Evolutionary conservation across 2,329 filamentous ascomycete genomes (phyloP).

Genomic region (Capronia americana): DNA sequence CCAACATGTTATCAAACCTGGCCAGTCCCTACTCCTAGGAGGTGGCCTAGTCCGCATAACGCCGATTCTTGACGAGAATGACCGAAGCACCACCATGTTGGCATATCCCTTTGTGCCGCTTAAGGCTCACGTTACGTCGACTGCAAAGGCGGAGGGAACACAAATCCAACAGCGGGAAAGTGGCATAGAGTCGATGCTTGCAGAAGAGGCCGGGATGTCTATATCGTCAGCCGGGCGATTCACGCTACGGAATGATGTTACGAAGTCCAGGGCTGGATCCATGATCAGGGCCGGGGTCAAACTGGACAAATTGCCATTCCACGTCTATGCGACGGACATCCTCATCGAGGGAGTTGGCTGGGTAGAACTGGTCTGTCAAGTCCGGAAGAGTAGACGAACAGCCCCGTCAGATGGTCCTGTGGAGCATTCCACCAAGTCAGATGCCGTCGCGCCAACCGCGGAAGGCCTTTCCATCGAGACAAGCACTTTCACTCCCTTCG

Average conservation of each 20-base stretch:
- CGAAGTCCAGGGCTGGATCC: slow-evolving; percentile 75
- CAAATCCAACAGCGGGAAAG: slow-evolving; percentile 72
- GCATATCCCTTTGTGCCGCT: slow-evolving; percentile 88
- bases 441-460: slow-evolving; percentile 18
- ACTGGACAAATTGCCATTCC: slow-evolving; percentile 69
- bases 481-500: slow-evolving; percentile 33
- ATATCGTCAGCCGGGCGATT: slow-evolving; percentile 77
- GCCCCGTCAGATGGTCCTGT: background rate
- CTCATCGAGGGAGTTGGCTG: slow-evolving; percentile 92
- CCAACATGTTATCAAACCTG: slow-evolving; percentile 73
- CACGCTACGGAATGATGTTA: slow-evolving; percentile 80
- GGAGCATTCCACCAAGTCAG: slow-evolving; percentile 9
- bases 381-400: slow-evolving; percentile 59
- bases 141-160: slow-evolving; percentile 77
- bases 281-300: slow-evolving; percentile 69
- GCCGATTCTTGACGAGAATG: slow-evolving; percentile 55
- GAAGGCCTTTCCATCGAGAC: slow-evolving; percentile 25
- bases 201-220: slow-evolving; percentile 51
- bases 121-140: slow-evolving; percentile 75
- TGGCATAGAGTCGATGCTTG: slow-evolving; percentile 59
- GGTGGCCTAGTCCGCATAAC: slow-evolving; percentile 89
- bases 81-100: slow-evolving; percentile 62
- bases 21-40: slow-evolving; percentile 81
- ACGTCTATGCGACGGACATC: slow-evolving; percentile 80
- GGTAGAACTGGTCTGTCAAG: slow-evolving; percentile 85